Conservation (phyloP, 148 eudicot species). For the Suaeda aralocaspica region DNA sequence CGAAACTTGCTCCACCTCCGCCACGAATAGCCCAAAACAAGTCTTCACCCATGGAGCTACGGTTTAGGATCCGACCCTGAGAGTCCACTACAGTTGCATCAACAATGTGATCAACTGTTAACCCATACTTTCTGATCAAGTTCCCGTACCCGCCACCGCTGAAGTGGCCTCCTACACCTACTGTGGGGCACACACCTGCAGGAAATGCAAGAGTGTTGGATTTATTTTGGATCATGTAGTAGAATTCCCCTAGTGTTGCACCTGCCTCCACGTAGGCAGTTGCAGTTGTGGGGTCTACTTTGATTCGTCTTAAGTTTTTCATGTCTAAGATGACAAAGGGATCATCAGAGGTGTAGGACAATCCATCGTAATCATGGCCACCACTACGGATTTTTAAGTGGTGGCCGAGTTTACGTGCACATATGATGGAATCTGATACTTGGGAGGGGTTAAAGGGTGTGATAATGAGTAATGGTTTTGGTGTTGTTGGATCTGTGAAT, state of each 20-base stretch:
- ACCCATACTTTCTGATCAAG: slow-evolving; percentile 23
- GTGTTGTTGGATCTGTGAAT: background rate
- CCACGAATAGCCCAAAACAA: slow-evolving; percentile 33
- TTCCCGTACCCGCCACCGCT: slow-evolving; percentile 32
- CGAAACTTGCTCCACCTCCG: slow-evolving; percentile 29
- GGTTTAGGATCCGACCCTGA: slow-evolving; percentile 16
- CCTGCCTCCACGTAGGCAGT: slow-evolving; percentile 29
- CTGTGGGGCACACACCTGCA: slow-evolving; percentile 30
- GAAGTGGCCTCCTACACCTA: slow-evolving; percentile 26
- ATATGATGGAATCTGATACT: slow-evolving; percentile 11
- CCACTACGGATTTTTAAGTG: slow-evolving; percentile 26
- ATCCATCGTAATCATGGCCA: slow-evolving; percentile 25
- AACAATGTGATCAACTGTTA: slow-evolving; percentile 13
- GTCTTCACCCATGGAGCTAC: slow-evolving; percentile 24
- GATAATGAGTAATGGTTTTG: slow-evolving; percentile 6
- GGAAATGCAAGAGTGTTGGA: slow-evolving; percentile 18
- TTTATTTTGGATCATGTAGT: slow-evolving; percentile 18
- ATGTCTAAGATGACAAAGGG: slow-evolving; percentile 24
- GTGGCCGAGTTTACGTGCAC: slow-evolving; percentile 16
- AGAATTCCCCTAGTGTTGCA: slow-evolving; percentile 22
- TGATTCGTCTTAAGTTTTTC: slow-evolving; percentile 1
- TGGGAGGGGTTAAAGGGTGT: slow-evolving; percentile 1
- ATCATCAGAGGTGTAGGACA: slow-evolving; percentile 12
- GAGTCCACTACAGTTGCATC: slow-evolving; percentile 24
- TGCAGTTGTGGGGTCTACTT: slow-evolving; percentile 3